These are phyloP conservation scores for Fusarium kyushuense DNA, from an alignment of 2,329 filamentous ascomycete species.

Conservation along the genomic window DNA sequence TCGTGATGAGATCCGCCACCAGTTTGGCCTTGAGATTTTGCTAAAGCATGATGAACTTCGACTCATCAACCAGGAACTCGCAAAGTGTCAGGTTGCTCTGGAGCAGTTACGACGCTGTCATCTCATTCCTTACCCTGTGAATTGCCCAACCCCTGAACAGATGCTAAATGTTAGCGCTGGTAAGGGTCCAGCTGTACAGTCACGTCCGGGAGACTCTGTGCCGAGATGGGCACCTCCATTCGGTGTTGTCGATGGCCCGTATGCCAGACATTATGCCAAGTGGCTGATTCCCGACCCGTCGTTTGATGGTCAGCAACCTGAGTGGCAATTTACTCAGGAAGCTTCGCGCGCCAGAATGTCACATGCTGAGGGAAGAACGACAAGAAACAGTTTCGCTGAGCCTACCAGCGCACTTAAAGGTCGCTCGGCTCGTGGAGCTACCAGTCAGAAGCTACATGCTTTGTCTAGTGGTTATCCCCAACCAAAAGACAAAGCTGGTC, in stretches of 20 bases:
- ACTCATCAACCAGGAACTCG: conserved; percentile 94
- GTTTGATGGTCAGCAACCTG: conserved; percentile 78
- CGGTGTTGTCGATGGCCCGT: conserved; percentile 91
- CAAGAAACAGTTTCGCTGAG: conserved; percentile 75
- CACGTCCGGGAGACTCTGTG: conserved; percentile 70
- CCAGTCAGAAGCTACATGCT: conserved; percentile 74
- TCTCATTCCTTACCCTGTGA: conserved; percentile 88
- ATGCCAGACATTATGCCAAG: conserved; percentile 92
- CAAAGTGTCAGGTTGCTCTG: conserved; percentile 92
- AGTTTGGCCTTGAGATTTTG: conserved; percentile 91
- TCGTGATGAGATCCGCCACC: conserved; percentile 81
- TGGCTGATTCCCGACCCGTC: conserved; percentile 92
- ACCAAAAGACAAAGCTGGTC: conserved; percentile 84
- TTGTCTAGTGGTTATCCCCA: conserved; percentile 77
- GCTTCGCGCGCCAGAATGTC: conserved; percentile 59
- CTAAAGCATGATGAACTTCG: conserved; percentile 95
- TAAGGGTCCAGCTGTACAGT: conserved; percentile 76
- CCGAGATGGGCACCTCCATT: conserved; percentile 87
- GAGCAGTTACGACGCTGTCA: conserved; percentile 95
- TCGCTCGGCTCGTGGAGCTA: conserved; percentile 61
- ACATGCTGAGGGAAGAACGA: conserved; percentile 77
- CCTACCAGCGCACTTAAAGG: conserved; percentile 60
- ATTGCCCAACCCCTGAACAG: conserved; percentile 72
- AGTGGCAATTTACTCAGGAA: conserved; percentile 59
- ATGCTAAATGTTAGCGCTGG: conserved; percentile 80